Base-by-base conservation (phyloP, 805 yeast genomes). In the Wickerhamiella kurtzmanii region DNA sequence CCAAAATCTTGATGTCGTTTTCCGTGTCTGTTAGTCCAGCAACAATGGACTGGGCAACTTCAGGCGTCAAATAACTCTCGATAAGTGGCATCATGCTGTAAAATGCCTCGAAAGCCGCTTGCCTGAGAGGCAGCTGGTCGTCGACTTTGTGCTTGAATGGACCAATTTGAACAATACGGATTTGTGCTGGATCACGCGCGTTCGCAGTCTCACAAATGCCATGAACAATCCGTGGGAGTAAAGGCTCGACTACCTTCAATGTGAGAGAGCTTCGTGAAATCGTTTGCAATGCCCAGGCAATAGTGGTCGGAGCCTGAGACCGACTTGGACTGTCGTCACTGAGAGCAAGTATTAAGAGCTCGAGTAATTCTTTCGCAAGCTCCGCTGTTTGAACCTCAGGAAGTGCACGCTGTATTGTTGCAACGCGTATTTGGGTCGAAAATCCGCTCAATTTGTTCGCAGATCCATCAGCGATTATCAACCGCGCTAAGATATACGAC, bases 121-220 rank as follows among this genome's bases (percentile, higher is more conserved):
- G 82, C 47, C 95, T 69, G 49, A 76, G 74, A 50, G 77, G 85
- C 38, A 82, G 65, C 0, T 88, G 94, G 53, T 81, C 82, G 56
- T 84, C 95, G 37, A 82, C 73, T 50, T 79, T 78, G 57, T 82
- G 87, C 56, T 81, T 82, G 67, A 80, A 83, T 0, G 94, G 92
- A 1, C 95, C 95, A 76, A 85, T 83, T 42, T 80, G 81, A 25
- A 84, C 41, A 6, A 15, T 38, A 18, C 41, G 41, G 5, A 38
- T 21, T 16, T 6, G 5, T 38, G 22, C 21, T 38, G 41, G 41
- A 25, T 38, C 25, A 8, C 22, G 25, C 9, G 41, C 41, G 5
- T 38, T 17, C 4, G 41, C 25, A 5, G 20, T 6, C 5, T 13
- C 22, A 17, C n/a, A 18, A 4, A 38, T 5, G 5, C 41, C 41